Evolutionary conservation across 176 grass and related monocot species (phyloP), one percentile per base, ranked within the genome.

Genomic region (Oryza glaberrima): DNA sequence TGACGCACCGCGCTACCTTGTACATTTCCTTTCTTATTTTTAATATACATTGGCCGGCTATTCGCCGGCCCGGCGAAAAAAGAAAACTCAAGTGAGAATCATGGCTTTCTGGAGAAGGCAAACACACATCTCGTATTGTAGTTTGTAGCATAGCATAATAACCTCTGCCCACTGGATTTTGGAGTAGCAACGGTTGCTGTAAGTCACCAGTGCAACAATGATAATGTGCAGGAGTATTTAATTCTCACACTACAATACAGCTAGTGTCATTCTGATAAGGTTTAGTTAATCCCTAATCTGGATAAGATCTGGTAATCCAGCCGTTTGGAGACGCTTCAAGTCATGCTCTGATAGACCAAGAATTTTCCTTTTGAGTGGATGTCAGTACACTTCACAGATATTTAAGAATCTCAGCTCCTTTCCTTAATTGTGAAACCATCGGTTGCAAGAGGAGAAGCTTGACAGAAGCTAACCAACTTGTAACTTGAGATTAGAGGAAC

Each of bases 291-390:
- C 13, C 25, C 13, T 30, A 25, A 43, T 65, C 0, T 16, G 76
- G 61, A 67, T 79, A 79, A 67, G 40, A 41, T 7, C 40, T 41
- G 40, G 40, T 0, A 40, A 40, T 40, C 5, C 38, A 40, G 38
- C 38, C 38, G 40, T 35, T 80, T 69, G 77, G 26, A 68, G 64
- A 80, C 26, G 77, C 77, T 80, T 80, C 43, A 80, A 80, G 77
- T 20, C 8, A 51, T 68, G 38, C 2, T 30, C 7, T 66, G 19
- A 38, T 0, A 7, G 12, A 25, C 2, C 76, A 15, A 22, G 4
- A 74, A 30, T 46, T 20, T 74, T 4, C 56, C 58, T 65, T 28
- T 54, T 43, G 63, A 48, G 63, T 67, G 41, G 41, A 48, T 67
- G 77, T 23, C 15, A 67, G 77, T 65, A 11, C 77, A 67, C 38